Conservation (phyloP, 306 rosid genomes). For the Leucaena leucocephala region DNA sequence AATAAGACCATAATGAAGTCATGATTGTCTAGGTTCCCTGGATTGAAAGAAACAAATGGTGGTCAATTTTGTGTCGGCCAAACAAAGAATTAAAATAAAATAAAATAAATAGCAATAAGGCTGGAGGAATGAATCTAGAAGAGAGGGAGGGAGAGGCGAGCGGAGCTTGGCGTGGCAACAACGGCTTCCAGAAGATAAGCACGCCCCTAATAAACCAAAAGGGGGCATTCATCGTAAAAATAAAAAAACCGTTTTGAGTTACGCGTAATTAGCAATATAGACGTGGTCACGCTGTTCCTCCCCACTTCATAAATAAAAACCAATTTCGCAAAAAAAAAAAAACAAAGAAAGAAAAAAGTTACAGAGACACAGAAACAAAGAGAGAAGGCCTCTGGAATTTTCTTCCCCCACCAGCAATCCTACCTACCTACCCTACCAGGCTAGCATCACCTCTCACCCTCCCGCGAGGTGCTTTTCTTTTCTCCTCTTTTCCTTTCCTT, state of each 20-base stretch:
- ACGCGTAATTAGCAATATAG: slow-evolving; percentile 20
- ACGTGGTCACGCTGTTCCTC: slow-evolving; percentile 17
- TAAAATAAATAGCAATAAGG: neutral
- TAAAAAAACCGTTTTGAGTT: neutral
- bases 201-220: slow-evolving; percentile 8
- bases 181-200: slow-evolving; percentile 36
- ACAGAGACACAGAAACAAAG: neutral
- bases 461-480: neutral
- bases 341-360: no score
- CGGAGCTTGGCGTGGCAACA: slow-evolving; percentile 27
- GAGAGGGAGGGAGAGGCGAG: neutral
- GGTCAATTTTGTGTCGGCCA: neutral
- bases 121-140: neutral
- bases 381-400: slow-evolving; percentile 35
- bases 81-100: neutral
- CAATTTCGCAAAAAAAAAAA: neutral
- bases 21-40: neutral
- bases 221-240: neutral
- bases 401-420: slow-evolving; percentile 44
- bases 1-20: neutral
- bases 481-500: neutral
- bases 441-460: no score
- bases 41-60: neutral
- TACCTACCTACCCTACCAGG: neutral
- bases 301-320: no score